Evolutionary conservation across 2,329 filamentous ascomycete genomes (phyloP).

Genomic region (Microcera coccophila): DNA sequence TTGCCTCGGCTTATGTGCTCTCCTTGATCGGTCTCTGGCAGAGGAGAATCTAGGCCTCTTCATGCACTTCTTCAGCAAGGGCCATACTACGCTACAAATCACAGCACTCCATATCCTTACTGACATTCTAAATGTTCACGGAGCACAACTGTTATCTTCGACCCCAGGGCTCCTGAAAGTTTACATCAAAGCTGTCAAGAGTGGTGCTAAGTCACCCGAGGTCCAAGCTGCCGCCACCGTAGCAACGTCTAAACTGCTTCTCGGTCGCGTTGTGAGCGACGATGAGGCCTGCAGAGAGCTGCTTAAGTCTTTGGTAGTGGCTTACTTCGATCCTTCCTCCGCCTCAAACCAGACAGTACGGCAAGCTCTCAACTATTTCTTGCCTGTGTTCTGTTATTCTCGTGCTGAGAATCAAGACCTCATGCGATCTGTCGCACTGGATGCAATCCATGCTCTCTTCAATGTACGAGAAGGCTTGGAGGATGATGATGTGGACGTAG

Average conservation of each 20-base stretch:
- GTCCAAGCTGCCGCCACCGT: conserved; percentile 79
- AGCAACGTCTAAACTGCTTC: conserved; percentile 79
- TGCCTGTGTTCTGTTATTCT: conserved; percentile 91
- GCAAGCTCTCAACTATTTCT: conserved; percentile 87
- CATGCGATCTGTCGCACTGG: conserved; percentile 71
- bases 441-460: conserved; percentile 70
- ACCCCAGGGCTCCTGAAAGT: conserved; percentile 74
- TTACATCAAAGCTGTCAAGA: conserved; percentile 78
- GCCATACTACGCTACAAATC: conserved; percentile 82
- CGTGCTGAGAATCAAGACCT: conserved; percentile 75
- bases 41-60: conserved; percentile 90
- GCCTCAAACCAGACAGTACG: conserved; percentile 74
- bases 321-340: conserved; percentile 86
- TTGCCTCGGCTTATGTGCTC: conserved; percentile 84
- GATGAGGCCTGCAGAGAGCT: conserved; percentile 64
- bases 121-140: conserved; percentile 88
- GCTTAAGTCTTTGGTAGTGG: conserved; percentile 77
- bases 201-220: conserved; percentile 62
- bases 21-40: conserved; percentile 86
- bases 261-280: conserved; percentile 74
- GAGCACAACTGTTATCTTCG: conserved; percentile 66
- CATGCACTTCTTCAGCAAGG: conserved; percentile 93
- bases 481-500: conserved; percentile 71
- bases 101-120: conserved; percentile 88
- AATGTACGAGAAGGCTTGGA: conserved; percentile 68